These are phyloP conservation scores for Aureobasidium sp. DNA, from an alignment of 2,329 filamentous ascomycete genomes.

Conservation along the genomic window DNA sequence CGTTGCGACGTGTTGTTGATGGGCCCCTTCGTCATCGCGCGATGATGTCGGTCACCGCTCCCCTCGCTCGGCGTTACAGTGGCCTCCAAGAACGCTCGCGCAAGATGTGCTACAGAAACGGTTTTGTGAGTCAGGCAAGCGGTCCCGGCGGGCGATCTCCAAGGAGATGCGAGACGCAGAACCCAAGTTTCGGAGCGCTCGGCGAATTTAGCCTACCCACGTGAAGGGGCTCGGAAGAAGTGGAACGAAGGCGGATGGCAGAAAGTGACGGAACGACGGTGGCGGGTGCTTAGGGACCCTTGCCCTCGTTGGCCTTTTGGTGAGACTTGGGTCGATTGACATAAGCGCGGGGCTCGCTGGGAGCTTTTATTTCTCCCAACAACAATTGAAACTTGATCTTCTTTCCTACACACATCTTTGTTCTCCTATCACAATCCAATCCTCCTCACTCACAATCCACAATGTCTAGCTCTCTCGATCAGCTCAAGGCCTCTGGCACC, in stretches of 20 bases:
- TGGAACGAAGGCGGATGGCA: neutral
- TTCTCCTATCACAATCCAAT: neutral
- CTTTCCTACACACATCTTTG: constrained; percentile 4
- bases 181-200: constrained; percentile 8
- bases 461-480: constrained; percentile 89
- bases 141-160: constrained; percentile 7
- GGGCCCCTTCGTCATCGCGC: neutral
- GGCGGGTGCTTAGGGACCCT: constrained; percentile 5
- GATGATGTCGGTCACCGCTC: constrained; percentile 14
- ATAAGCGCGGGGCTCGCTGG: constrained; percentile 10
- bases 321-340: constrained; percentile 9
- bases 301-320: neutral
- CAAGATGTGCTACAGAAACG: constrained; percentile 3
- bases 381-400: constrained; percentile 11
- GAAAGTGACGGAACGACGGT: constrained; percentile 2
- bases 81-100: neutral
- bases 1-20: neutral
- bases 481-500: constrained; percentile 95
- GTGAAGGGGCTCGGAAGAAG: constrained; percentile 13
- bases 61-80: constrained; percentile 1
- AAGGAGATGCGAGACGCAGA: constrained; percentile 7
- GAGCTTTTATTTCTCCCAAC: constrained; percentile 14
- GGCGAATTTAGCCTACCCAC: constrained; percentile 10
- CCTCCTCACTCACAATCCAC: constrained; percentile 17
- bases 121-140: constrained; percentile 12